Percentiles rank a stretch among this genome's conserved stretches.
These are phyloP conservation scores for Laetiporus sulphureus DNA, from an alignment of 1,284 basidiomycete genomes.

Conservation along the genomic window DNA sequence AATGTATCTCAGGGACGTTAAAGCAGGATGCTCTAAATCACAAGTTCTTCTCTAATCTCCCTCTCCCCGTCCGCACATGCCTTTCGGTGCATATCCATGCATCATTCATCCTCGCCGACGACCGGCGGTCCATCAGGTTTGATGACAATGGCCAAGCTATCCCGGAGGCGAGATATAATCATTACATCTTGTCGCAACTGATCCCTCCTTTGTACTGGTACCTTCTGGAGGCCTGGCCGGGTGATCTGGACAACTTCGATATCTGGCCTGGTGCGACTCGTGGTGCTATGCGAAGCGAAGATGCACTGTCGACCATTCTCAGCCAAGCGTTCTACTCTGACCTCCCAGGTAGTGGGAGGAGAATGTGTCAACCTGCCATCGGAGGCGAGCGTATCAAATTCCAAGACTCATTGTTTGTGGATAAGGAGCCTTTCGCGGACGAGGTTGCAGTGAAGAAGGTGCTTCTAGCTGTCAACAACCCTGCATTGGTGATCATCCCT, in stretches of 20 bases:
- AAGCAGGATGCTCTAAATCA: conserved; percentile 24
- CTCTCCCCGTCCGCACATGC: conserved; percentile 22
- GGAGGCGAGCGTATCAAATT: conserved; percentile 16
- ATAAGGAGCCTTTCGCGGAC: background rate
- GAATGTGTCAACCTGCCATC: conserved; percentile 2
- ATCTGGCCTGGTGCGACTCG: conserved; percentile 12
- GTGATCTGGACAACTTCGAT: background rate
- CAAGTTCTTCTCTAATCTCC: conserved; percentile 23
- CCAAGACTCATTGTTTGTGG: conserved; percentile 5
- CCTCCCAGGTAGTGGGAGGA: background rate
- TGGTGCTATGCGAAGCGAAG: background rate
- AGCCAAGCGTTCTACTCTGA: conserved; percentile 26
- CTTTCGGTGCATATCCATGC: conserved; percentile 27
- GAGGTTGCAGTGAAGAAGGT: conserved; percentile 1
- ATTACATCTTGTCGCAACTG: conserved; percentile 31
- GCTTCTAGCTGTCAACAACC: no score
- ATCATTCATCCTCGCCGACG: conserved; percentile 26
- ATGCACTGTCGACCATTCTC: conserved; percentile 16
- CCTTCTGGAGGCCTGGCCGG: conserved; percentile 26
- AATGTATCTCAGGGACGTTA: conserved; percentile 11
- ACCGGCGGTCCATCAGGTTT: conserved; percentile 30
- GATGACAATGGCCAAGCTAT: conserved; percentile 17
- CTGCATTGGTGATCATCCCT: no score
- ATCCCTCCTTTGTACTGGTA: conserved; percentile 32
- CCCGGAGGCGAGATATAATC: conserved; percentile 33